Percentiles rank a stretch among this genome's conserved stretches.
These are phyloP conservation scores for Wallacemonas sp. DNA, from an alignment of 208 protist genomes.

Conservation along the genomic window DNA sequence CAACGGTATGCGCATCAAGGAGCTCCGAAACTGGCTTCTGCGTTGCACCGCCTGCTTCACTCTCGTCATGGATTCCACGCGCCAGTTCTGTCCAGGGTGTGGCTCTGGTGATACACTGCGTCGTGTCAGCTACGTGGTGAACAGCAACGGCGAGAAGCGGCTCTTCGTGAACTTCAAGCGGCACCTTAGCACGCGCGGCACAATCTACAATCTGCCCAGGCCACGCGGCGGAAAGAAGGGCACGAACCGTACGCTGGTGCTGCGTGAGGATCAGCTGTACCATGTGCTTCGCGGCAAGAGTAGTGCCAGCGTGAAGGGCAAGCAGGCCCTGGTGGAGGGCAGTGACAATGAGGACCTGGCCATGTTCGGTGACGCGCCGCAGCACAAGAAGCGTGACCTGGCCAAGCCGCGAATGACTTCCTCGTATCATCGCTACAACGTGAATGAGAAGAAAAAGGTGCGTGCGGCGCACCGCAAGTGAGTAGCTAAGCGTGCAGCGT, in stretches of 20 bases:
- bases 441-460: slow-evolving; percentile 89
- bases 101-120: slow-evolving; percentile 90
- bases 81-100: slow-evolving; percentile 89
- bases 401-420: slow-evolving; percentile 56
- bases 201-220: slow-evolving; percentile 86
- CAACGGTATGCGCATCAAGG: slow-evolving; percentile 83
- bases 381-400: slow-evolving; percentile 64
- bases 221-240: slow-evolving; percentile 83
- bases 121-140: slow-evolving; percentile 90
- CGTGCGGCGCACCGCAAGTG: slow-evolving; percentile 68
- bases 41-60: slow-evolving; percentile 89
- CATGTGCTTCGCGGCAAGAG: slow-evolving; percentile 74
- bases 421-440: slow-evolving; percentile 89
- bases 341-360: slow-evolving; percentile 67
- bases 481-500: too few relatives aligned
- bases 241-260: slow-evolving; percentile 85
- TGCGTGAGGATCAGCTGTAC: slow-evolving; percentile 90
- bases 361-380: slow-evolving; percentile 62
- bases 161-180: slow-evolving; percentile 91
- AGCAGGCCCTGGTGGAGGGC: slow-evolving; percentile 30
- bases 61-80: slow-evolving; percentile 88
- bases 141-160: slow-evolving; percentile 76
- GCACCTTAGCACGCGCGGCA: slow-evolving; percentile 82
- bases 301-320: slow-evolving; percentile 55
- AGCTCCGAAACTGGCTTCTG: slow-evolving; percentile 91